phyloP scores from a whole-genome alignment of 2,329 filamentous ascomycete genomes.

The Trichoderma sp. region DNA sequence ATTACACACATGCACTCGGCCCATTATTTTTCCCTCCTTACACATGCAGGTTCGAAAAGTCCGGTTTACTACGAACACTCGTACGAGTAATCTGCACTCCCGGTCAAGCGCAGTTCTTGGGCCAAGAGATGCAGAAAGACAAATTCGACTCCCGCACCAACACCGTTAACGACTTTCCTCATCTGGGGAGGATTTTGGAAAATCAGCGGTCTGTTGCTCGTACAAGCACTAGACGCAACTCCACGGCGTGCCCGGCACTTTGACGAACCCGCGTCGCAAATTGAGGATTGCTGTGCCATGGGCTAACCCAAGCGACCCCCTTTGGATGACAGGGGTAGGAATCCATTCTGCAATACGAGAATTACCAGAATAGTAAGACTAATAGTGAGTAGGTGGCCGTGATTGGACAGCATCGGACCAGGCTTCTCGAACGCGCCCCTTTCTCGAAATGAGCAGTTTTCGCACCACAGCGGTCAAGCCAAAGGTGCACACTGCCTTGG shows the following conservation, averaged over 20 bases:
- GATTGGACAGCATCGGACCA: constrained; percentile 7
- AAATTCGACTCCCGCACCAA: neutral
- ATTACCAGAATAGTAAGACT: constrained; percentile 18
- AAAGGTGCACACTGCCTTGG: neutral
- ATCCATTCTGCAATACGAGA: constrained; percentile 14
- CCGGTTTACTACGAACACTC: neutral
- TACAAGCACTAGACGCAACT: neutral
- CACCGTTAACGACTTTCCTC: constrained; percentile 1
- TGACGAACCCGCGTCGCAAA: constrained; percentile 3
- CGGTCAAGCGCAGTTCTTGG: neutral
- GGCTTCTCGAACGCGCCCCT: constrained; percentile 9
- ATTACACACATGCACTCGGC: neutral
- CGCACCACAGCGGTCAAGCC: constrained; percentile 7
- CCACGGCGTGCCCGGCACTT: neutral
- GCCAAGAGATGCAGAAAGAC: neutral
- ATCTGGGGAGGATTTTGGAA: neutral
- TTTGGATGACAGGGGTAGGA: neutral
- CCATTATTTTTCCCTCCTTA: neutral
- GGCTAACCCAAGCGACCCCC: constrained; percentile 12
- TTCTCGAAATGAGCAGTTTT: constrained; percentile 14
- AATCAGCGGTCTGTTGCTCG: neutral
- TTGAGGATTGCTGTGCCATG: constrained; percentile 5
- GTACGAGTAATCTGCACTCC: neutral
- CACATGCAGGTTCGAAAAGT: neutral
- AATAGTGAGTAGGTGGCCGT: neutral